A percentile compares a stretch with the other conserved stretches of the same genome.
Evolutionary conservation across 768 basidiomycete species (phyloP).

Genomic region (Tulasnella calospora): DNA sequence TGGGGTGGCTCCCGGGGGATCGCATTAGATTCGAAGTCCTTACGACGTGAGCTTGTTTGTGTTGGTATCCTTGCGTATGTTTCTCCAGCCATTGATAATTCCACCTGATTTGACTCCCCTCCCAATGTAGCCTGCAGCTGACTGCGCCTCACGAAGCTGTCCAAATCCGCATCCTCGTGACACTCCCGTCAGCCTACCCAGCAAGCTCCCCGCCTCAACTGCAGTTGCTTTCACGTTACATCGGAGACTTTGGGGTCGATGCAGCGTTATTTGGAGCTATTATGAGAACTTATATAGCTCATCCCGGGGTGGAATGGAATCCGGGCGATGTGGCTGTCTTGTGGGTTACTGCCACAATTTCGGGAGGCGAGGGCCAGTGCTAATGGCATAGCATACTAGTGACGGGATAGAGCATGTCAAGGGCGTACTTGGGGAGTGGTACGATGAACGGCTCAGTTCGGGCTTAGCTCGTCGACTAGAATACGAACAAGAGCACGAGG

Average conservation of each 20-base stretch:
- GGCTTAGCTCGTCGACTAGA: conserved; percentile 15
- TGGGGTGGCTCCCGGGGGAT: conserved; percentile 32
- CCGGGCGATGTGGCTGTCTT: conserved; percentile 75
- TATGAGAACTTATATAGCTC: conserved; percentile 74
- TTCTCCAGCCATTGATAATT: conserved; percentile 43
- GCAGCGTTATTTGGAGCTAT: conserved; percentile 68
- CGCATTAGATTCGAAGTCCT: conserved; percentile 61
- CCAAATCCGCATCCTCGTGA: conserved; percentile 41
- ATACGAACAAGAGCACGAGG: conserved; percentile 22
- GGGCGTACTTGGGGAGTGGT: conserved; percentile 65
- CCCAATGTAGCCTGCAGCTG: conserved; percentile 38
- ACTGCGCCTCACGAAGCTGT: conserved; percentile 47
- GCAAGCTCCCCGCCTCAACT: conserved; percentile 66
- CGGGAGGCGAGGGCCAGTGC: not conserved
- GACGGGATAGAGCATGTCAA: conserved; percentile 76
- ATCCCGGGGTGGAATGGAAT: conserved; percentile 65
- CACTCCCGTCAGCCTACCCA: conserved; percentile 56
- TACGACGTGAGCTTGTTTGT: conserved; percentile 51
- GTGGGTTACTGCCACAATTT: not conserved
- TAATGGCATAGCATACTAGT: not conserved
- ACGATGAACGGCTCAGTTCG: conserved; percentile 55
- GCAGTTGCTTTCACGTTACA: conserved; percentile 77
- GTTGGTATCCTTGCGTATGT: conserved; percentile 8
- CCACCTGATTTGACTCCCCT: conserved; percentile 25
- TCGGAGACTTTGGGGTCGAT: conserved; percentile 74